Percentiles rank a stretch among this genome's conserved stretches.
phyloP scores from a whole-genome alignment of 768 basidiomycete genomes.

The Trametes punicea region DNA sequence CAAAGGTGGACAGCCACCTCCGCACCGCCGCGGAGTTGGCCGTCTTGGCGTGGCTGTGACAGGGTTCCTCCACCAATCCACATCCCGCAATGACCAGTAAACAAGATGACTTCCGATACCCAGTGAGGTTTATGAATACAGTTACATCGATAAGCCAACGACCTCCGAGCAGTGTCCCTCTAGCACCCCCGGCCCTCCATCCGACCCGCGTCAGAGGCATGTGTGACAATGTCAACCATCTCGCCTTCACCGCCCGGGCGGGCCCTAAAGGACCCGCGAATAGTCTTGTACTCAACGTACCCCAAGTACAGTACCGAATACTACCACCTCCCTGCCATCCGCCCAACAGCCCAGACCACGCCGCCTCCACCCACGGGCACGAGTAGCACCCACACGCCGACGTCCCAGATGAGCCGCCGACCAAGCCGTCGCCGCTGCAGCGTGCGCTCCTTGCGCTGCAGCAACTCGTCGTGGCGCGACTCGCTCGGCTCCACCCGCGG shows the following conservation, averaged over 20 bases:
- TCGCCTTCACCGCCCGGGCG: neutral
- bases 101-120: neutral
- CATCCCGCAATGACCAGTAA: neutral
- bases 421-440: slow-evolving; percentile 73
- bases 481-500: slow-evolving; percentile 26
- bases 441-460: slow-evolving; percentile 82
- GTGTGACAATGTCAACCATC: neutral
- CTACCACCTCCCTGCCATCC: slow-evolving; percentile 52
- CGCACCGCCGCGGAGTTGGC: neutral
- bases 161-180: neutral
- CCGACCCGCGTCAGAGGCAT: slow-evolving; percentile 1
- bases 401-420: slow-evolving; percentile 76
- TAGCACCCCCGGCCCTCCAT: neutral
- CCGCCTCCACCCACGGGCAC: slow-evolving; percentile 57
- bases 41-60: neutral
- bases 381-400: slow-evolving; percentile 76
- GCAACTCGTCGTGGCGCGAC: slow-evolving; percentile 58
- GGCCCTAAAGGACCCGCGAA: neutral
- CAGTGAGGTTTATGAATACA: slow-evolving; percentile 6
- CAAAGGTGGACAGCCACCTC: slow-evolving; percentile 11
- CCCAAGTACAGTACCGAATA: too few relatives aligned
- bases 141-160: neutral
- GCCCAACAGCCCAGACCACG: slow-evolving; percentile 55
- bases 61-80: too few relatives aligned
- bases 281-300: too few relatives aligned